phyloP scores from a whole-genome alignment of 192 early-diverging fungal genomes.

The Backusella australiensis region DNA sequence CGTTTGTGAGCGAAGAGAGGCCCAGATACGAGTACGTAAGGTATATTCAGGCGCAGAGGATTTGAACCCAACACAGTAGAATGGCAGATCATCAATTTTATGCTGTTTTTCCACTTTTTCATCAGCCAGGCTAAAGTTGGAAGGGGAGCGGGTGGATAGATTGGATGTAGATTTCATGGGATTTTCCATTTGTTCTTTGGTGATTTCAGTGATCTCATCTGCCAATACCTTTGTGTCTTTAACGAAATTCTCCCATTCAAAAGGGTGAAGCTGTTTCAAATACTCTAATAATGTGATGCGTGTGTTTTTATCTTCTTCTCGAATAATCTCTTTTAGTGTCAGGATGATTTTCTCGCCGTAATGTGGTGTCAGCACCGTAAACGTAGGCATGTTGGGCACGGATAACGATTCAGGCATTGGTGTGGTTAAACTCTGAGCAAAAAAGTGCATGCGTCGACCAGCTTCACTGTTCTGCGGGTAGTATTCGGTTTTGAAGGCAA shows the following conservation, averaged over 20 bases:
- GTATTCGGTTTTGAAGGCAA: constrained; percentile 64
- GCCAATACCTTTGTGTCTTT: constrained; percentile 80
- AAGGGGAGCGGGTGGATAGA: not conserved
- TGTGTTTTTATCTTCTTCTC: constrained; percentile 77
- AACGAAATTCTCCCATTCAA: constrained; percentile 92
- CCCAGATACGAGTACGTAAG: constrained; percentile 87
- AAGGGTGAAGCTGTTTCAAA: constrained; percentile 71
- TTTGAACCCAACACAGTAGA: constrained; percentile 81
- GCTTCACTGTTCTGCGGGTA: constrained; percentile 74
- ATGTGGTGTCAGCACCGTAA: constrained; percentile 83
- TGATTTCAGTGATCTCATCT: constrained; percentile 51
- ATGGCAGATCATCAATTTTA: constrained; percentile 76
- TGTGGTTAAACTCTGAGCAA: constrained; percentile 81
- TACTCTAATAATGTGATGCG: constrained; percentile 82
- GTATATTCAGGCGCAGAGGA: constrained; percentile 77
- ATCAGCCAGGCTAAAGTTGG: constrained; percentile 3
- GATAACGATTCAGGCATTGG: constrained; percentile 78
- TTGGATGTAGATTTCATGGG: not conserved
- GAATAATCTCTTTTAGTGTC: constrained; percentile 79
- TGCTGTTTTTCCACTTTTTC: constrained; percentile 18
- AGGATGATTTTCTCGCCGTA: constrained; percentile 85
- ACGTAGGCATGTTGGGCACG: constrained; percentile 80
- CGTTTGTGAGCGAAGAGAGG: constrained; percentile 83
- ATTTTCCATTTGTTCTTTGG: not conserved
- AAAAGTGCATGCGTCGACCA: constrained; percentile 81